Percentiles rank a stretch among this genome's conserved stretches.
Evolutionary conservation across 1,284 basidiomycete species (phyloP).

Genomic region (Neonothopanus nambi): DNA sequence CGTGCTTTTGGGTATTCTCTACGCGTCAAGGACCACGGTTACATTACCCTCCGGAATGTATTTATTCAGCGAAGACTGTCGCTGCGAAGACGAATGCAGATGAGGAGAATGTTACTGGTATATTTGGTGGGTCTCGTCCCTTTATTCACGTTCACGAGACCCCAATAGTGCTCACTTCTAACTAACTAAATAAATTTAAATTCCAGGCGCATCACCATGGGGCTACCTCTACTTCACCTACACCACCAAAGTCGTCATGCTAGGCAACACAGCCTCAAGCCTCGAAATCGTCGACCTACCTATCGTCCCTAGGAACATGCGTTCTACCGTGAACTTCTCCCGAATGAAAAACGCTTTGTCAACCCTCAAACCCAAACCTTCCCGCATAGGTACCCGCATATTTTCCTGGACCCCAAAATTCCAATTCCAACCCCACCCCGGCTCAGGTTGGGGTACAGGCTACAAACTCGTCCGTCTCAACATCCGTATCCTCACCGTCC

Average conservation of each 20-base stretch:
- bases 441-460: constrained; percentile 63
- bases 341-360: constrained; percentile 46
- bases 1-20: constrained; percentile 50
- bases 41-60: constrained; percentile 66
- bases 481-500: constrained; percentile 34
- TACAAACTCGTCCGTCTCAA: constrained; percentile 64
- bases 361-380: constrained; percentile 41
- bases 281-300: constrained; percentile 87
- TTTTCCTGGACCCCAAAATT: constrained; percentile 52
- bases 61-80: constrained; percentile 75
- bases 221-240: constrained; percentile 76
- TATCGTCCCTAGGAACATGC: constrained; percentile 72
- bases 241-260: constrained; percentile 81
- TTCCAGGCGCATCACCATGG: constrained; percentile 52
- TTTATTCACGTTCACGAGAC: constrained; percentile 17
- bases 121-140: constrained; percentile 32
- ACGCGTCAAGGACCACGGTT: constrained; percentile 74
- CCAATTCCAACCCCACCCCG: constrained; percentile 44
- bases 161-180: not conserved
- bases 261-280: constrained; percentile 70
- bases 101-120: constrained; percentile 67
- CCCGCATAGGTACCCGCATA: no score
- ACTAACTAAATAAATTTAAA: no score
- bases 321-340: constrained; percentile 57
- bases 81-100: constrained; percentile 54